Conservation (phyloP, 2,329 filamentous ascomycete species). For the Helotiales sp. region DNA sequence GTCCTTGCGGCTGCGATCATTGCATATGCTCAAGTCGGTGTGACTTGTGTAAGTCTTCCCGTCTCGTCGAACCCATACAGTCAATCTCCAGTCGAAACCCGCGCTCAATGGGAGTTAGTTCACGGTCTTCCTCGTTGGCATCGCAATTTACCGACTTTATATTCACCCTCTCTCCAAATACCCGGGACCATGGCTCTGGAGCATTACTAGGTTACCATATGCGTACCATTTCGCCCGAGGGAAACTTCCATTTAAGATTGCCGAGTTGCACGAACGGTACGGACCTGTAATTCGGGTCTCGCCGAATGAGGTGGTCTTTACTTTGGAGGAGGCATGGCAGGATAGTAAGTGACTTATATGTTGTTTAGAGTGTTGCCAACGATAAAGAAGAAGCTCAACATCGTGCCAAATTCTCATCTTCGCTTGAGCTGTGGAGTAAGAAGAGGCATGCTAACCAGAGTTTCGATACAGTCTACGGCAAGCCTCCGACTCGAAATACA, state of each 20-base stretch:
- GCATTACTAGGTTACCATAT: slow-evolving; percentile 21
- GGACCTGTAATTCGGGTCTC: slow-evolving; percentile 52
- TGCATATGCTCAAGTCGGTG: background rate
- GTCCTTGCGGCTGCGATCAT: background rate
- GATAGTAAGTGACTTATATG: slow-evolving; percentile 27
- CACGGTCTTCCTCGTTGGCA: background rate
- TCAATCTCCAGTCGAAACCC: too few species aligned
- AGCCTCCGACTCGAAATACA: slow-evolving; percentile 7
- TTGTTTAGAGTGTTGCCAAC: too few species aligned
- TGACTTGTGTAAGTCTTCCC: background rate
- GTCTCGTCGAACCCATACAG: too few species aligned
- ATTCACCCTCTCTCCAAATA: slow-evolving; percentile 43
- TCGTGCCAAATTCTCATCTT: background rate
- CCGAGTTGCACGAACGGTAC: slow-evolving; percentile 49
- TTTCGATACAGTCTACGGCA: background rate
- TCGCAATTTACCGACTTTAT: slow-evolving; percentile 23
- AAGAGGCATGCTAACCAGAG: background rate
- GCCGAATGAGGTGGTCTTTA: slow-evolving; percentile 47
- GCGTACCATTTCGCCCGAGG: slow-evolving; percentile 33
- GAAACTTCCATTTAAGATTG: slow-evolving; percentile 46
- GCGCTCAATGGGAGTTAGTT: background rate
- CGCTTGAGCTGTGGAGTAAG: background rate
- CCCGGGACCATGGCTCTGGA: slow-evolving; percentile 40
- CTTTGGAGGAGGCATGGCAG: slow-evolving; percentile 37
- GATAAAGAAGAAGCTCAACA: too few species aligned